Conservation (phyloP, 768 basidiomycete species). For the Mycena olivaceomarginata region DNA sequence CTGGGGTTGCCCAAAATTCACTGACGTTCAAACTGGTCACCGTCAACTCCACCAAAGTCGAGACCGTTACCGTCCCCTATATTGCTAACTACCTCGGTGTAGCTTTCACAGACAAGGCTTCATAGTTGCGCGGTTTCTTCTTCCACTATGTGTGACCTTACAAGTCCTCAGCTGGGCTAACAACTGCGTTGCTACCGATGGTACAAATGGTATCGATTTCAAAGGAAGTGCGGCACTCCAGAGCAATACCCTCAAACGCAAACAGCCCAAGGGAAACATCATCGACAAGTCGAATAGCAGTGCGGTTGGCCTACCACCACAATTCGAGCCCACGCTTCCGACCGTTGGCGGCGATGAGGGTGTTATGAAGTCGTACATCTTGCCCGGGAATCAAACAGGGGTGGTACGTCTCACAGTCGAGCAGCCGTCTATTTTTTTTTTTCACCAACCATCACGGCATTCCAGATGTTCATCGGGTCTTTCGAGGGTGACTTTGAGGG, state of each 20-base stretch:
- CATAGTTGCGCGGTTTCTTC: conserved; percentile 65
- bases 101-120: conserved; percentile 69
- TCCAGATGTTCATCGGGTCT: conserved; percentile 77
- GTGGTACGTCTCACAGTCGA: conserved; percentile 63
- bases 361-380: conserved; percentile 73
- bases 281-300: conserved; percentile 63
- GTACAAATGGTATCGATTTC: conserved; percentile 72
- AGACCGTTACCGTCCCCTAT: conserved; percentile 73
- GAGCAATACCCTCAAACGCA: conserved; percentile 35
- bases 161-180: conserved; percentile 67
- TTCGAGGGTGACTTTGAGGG: conserved; percentile 70
- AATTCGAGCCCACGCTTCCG: conserved; percentile 68
- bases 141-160: conserved; percentile 12
- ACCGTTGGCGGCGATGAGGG: conserved; percentile 67
- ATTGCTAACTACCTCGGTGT: conserved; percentile 67
- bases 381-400: conserved; percentile 74
- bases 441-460: neutral
- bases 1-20: conserved; percentile 66
- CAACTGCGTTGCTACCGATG: conserved; percentile 72
- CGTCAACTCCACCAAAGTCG: conserved; percentile 65
- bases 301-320: conserved; percentile 67
- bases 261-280: conserved; percentile 61
- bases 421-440: neutral
- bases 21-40: conserved; percentile 69
- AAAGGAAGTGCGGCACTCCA: conserved; percentile 42